These are phyloP conservation scores for Erigeron philadelphicus DNA, from an alignment of 140 eudicot genomes.

Conservation along the genomic window DNA sequence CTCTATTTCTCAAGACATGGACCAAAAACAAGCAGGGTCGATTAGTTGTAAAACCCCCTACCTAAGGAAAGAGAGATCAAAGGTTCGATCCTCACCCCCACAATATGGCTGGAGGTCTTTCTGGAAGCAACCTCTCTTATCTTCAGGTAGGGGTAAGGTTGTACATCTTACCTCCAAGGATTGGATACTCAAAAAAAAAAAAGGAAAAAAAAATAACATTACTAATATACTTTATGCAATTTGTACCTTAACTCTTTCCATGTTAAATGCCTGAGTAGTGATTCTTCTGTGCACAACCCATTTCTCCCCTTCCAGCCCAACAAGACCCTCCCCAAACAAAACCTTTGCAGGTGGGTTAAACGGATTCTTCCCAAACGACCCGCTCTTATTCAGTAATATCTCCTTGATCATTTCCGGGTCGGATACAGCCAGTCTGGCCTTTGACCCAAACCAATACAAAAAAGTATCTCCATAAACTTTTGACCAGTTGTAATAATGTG, in stretches of 20 bases:
- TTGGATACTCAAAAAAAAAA: background rate
- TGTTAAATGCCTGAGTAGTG: slow-evolving; percentile 54
- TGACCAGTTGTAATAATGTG: slow-evolving; percentile 64
- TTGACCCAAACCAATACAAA: slow-evolving; percentile 70
- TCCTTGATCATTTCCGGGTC: slow-evolving; percentile 68
- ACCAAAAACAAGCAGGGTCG: too few relatives aligned
- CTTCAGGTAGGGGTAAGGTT: too few relatives aligned
- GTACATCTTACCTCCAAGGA: too few relatives aligned
- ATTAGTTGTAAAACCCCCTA: too few relatives aligned
- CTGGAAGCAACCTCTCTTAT: too few relatives aligned
- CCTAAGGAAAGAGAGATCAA: too few relatives aligned
- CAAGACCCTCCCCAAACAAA: slow-evolving; percentile 78
- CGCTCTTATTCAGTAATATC: slow-evolving; percentile 38
- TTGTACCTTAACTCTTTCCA: slow-evolving; percentile 69
- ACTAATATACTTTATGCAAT: background rate
- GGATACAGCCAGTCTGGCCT: slow-evolving; percentile 46
- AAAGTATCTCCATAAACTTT: slow-evolving; percentile 50
- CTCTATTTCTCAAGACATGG: too few relatives aligned
- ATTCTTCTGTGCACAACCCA: slow-evolving; percentile 75
- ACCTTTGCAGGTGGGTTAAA: slow-evolving; percentile 37
- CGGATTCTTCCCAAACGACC: slow-evolving; percentile 40
- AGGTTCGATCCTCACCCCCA: too few relatives aligned
- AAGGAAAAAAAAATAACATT: background rate
- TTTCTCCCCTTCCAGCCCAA: slow-evolving; percentile 49
- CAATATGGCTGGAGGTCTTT: too few relatives aligned